These are phyloP conservation scores for Diaporthe australafricana DNA, from an alignment of 2,329 filamentous ascomycete species.

Conservation along the genomic window DNA sequence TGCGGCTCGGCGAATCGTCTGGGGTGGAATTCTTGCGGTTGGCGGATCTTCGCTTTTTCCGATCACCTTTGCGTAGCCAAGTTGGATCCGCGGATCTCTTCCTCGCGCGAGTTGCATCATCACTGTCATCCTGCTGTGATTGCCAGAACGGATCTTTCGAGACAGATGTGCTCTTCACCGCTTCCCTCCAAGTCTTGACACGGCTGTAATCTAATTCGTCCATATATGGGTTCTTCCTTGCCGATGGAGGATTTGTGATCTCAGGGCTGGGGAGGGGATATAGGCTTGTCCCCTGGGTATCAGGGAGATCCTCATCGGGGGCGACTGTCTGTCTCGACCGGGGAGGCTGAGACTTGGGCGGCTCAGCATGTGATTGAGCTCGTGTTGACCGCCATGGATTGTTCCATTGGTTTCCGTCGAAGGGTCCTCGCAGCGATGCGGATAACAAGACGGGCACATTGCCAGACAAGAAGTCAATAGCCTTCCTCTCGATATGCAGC, in stretches of 20 bases:
- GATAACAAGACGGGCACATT: conserved; percentile 68
- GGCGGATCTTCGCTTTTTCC: conserved; percentile 28
- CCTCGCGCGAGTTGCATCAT: background rate
- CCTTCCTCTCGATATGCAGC: conserved; percentile 69
- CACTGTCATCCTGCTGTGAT: conserved; percentile 9
- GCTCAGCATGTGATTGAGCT: conserved; percentile 30
- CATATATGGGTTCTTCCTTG: conserved; percentile 41
- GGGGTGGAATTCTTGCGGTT: background rate
- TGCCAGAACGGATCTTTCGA: conserved; percentile 35
- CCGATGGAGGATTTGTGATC: conserved; percentile 39
- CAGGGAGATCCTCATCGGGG: conserved; percentile 9
- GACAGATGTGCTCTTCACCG: conserved; percentile 30
- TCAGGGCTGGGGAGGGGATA: conserved; percentile 43
- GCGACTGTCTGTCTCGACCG: conserved; percentile 38
- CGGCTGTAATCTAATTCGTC: conserved; percentile 31
- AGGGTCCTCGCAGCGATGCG: conserved; percentile 71
- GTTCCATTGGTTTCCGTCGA: conserved; percentile 61
- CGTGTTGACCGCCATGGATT: conserved; percentile 62
- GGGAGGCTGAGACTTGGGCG: conserved; percentile 38
- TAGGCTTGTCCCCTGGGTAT: conserved; percentile 35
- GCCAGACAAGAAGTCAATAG: conserved; percentile 68
- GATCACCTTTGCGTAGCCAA: conserved; percentile 23
- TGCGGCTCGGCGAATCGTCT: conserved; percentile 34
- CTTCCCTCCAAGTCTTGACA: conserved; percentile 35
- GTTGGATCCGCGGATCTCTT: conserved; percentile 33